Conservation (phyloP, 2,329 filamentous ascomycete species). For the Aspergillus intermedius region DNA sequence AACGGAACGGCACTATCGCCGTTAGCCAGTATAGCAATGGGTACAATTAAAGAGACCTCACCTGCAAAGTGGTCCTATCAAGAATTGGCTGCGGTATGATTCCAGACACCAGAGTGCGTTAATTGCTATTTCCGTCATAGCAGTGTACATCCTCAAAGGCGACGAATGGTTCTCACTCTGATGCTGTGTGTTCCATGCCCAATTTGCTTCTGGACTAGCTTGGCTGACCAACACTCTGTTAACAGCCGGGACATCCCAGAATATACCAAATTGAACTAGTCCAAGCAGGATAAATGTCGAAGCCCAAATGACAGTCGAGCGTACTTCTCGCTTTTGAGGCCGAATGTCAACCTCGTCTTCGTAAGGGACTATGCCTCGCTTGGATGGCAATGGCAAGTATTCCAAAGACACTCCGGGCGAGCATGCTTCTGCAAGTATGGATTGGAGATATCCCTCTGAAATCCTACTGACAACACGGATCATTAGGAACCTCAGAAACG, state of each 20-base stretch:
- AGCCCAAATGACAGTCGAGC: not conserved
- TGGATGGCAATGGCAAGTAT: not conserved
- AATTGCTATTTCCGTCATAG: not conserved
- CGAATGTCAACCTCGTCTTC: not conserved
- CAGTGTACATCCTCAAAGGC: not conserved
- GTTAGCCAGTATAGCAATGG: not conserved
- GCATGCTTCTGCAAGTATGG: not conserved
- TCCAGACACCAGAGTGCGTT: slow-evolving; percentile 6
- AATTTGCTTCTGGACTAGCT: not conserved
- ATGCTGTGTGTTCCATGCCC: not conserved
- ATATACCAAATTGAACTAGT: not conserved
- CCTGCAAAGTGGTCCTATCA: slow-evolving; percentile 1
- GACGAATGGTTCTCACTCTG: not conserved
- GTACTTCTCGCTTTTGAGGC: not conserved
- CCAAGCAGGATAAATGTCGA: not conserved
- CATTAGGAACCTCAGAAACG: slow-evolving; percentile 3
- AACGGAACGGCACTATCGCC: slow-evolving; percentile 3
- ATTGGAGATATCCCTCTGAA: not conserved
- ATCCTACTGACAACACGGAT: slow-evolving; percentile 1
- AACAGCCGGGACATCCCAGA: not conserved
- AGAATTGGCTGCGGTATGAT: slow-evolving; percentile 3
- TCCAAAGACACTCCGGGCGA: not conserved
- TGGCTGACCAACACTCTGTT: not conserved
- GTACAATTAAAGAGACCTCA: not conserved
- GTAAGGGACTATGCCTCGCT: not conserved